Evolutionary conservation across 768 basidiomycete species (phyloP), one percentile per base, ranked within the genome.

Genomic region (Hericium alpestre): DNA sequence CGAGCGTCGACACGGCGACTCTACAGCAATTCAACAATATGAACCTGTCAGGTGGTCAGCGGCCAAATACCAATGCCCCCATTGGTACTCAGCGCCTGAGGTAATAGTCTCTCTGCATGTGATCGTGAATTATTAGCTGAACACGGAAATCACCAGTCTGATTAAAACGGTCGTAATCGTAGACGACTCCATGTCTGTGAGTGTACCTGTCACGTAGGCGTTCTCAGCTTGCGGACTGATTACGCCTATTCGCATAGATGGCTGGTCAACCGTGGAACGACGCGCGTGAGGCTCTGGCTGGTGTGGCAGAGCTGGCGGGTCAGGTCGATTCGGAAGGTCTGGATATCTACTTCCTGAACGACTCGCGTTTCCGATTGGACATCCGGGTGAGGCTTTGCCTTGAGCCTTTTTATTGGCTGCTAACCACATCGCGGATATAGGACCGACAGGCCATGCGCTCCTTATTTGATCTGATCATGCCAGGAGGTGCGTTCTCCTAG

Each of bases 341-440:
- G 49, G 77, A 77, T 40, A 65, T 78, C 12, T 68, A 74, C 59
- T 76, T 77, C 63, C 69, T 76, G 62, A 77, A 76, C 57, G 50
- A 54, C 11, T 60, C 63, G 3, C 11, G 32, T 7, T 55, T 22
- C 55, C 53, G 41, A 13, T 52, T 43, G n/a, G 53, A 57, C 15
- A 22, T 61, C 46, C 32, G 65, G 61, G 56, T 72, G 67, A 56
- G 72, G 5, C 22, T 22, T 23, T 8, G 27, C 47, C 6, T 8
- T 49, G 7, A 37, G 27, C 25, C 32, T 52, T 38, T 40, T 37
- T 9, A 22, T 38, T 15, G 38, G 41, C 43, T 25, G 20, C 12
- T 20, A 32, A 54, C 38, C 12, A 18, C 20, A 4, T 39, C 5
- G 3, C 8, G 10, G 10, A 38, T 11, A 15, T 27, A 63, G 62